These are phyloP conservation scores for Sphagnum tenellum DNA, from an alignment of 225 moss, liverwort and hornwort genomes.

Conservation along the genomic window DNA sequence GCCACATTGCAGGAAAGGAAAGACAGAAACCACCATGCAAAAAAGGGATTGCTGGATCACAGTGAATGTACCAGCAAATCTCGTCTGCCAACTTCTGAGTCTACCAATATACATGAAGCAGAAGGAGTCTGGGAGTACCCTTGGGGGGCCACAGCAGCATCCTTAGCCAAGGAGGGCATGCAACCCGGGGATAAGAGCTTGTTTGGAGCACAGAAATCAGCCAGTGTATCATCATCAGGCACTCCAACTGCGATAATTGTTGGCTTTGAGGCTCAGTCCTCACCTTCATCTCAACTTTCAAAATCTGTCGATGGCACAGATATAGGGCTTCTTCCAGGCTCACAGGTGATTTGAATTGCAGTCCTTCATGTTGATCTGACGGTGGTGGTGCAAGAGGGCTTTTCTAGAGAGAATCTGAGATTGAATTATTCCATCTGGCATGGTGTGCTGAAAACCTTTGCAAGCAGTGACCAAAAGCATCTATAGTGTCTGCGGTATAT, in stretches of 20 bases:
- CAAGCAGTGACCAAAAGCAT: too few species aligned
- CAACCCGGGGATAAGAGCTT: slow-evolving; percentile 29
- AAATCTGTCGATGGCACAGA: slow-evolving; percentile 2
- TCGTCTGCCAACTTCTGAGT: slow-evolving; percentile 10
- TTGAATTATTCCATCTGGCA: too few species aligned
- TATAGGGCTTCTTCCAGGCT: too few species aligned
- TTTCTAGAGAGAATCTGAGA: too few species aligned
- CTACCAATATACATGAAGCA: slow-evolving; percentile 16
- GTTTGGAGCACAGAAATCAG: slow-evolving; percentile 37
- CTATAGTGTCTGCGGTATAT: too few species aligned
- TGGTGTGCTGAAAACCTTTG: too few species aligned
- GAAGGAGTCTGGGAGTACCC: slow-evolving; percentile 53
- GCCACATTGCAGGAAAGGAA: slow-evolving; percentile 6
- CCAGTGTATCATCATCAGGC: slow-evolving; percentile 9
- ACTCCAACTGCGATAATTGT: slow-evolving; percentile 68
- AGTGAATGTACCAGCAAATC: slow-evolving; percentile 42
- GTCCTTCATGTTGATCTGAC: too few species aligned
- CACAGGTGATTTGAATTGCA: too few species aligned
- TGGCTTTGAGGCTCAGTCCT: slow-evolving; percentile 62
- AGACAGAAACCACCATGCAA: slow-evolving; percentile 14
- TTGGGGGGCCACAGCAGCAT: slow-evolving; percentile 29
- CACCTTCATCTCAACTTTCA: slow-evolving; percentile 24
- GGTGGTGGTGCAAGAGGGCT: too few species aligned
- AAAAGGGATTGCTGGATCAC: slow-evolving; percentile 36
- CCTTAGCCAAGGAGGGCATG: slow-evolving; percentile 14